Conservation (phyloP, 2,329 filamentous ascomycete species). For the Venturiaceae sp. region DNA sequence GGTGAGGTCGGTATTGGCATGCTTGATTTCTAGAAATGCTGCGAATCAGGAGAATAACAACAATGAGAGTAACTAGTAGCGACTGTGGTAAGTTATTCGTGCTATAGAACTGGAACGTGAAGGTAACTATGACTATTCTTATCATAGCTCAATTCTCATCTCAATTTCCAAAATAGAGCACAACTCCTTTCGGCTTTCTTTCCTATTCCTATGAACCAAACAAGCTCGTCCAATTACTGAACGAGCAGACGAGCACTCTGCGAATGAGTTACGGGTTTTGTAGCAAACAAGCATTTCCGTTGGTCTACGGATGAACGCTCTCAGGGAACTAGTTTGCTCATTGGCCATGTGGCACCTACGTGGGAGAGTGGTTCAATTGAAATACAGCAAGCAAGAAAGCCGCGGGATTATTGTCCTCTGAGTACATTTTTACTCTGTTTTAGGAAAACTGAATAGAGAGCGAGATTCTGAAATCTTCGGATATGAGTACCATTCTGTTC, state of each 20-base stretch:
- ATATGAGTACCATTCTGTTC: too few relatives aligned
- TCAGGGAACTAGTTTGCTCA: neutral
- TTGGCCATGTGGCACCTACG: neutral
- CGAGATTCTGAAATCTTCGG: too few relatives aligned
- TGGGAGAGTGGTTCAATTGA: too few relatives aligned
- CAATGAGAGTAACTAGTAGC: neutral
- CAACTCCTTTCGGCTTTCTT: neutral
- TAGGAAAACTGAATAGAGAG: too few relatives aligned
- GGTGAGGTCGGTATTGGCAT: constrained; percentile 6
- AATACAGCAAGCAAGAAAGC: too few relatives aligned
- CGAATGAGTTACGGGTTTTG: neutral
- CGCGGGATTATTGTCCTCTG: too few relatives aligned
- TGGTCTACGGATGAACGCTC: neutral
- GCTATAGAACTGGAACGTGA: too few relatives aligned
- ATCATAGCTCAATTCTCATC: neutral
- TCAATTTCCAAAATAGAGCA: neutral
- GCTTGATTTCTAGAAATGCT: too few relatives aligned
- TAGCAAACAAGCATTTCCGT: neutral
- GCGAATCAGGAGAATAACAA: neutral
- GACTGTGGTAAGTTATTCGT: neutral
- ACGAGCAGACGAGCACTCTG: neutral
- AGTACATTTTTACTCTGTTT: too few relatives aligned
- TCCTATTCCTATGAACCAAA: neutral
- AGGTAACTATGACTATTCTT: neutral
- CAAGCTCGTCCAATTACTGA: neutral